phyloP scores from a whole-genome alignment of 2,329 filamentous ascomycete species.

The Diaporthe amygdali region DNA sequence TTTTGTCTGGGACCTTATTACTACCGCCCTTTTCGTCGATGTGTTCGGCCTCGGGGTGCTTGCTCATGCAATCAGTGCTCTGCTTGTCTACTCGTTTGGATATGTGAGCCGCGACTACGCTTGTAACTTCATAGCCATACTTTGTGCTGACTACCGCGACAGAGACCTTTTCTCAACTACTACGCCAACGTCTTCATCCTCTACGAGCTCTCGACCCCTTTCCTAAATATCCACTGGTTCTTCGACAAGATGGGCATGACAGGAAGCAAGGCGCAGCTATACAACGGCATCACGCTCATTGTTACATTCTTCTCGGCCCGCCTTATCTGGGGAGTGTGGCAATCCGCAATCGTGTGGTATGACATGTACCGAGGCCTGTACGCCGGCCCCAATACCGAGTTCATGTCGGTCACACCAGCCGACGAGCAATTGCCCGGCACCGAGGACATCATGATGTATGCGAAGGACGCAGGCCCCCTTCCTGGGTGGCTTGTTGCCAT shows the following conservation, averaged over 20 bases:
- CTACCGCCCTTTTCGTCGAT: constrained; percentile 70
- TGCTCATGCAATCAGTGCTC: constrained; percentile 76
- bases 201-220: constrained; percentile 85
- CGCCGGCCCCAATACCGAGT: constrained; percentile 40
- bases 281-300: constrained; percentile 78
- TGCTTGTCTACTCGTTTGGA: constrained; percentile 77
- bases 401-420: constrained; percentile 38
- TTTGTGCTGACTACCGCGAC: constrained; percentile 10
- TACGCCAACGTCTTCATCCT: constrained; percentile 83
- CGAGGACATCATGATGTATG: constrained; percentile 56
- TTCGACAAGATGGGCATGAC: constrained; percentile 86
- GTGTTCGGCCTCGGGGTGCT: constrained; percentile 80
- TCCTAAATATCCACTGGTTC: constrained; percentile 92
- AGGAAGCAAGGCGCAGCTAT: constrained; percentile 73
- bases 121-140: not conserved
- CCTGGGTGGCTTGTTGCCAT: constrained; percentile 72
- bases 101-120: constrained; percentile 65
- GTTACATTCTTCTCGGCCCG: constrained; percentile 78
- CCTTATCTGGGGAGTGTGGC: constrained; percentile 78
- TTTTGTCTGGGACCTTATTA: constrained; percentile 81
- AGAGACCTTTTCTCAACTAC: constrained; percentile 86
- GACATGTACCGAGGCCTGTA: constrained; percentile 70
- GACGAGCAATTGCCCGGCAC: constrained; percentile 32
- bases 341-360: constrained; percentile 70
- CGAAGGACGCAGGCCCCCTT: constrained; percentile 54